A percentile compares a stretch with the other conserved stretches of the same genome.
These are phyloP conservation scores for Echria macrotheca DNA, from an alignment of 495 filamentous ascomycete species.

Conservation along the genomic window DNA sequence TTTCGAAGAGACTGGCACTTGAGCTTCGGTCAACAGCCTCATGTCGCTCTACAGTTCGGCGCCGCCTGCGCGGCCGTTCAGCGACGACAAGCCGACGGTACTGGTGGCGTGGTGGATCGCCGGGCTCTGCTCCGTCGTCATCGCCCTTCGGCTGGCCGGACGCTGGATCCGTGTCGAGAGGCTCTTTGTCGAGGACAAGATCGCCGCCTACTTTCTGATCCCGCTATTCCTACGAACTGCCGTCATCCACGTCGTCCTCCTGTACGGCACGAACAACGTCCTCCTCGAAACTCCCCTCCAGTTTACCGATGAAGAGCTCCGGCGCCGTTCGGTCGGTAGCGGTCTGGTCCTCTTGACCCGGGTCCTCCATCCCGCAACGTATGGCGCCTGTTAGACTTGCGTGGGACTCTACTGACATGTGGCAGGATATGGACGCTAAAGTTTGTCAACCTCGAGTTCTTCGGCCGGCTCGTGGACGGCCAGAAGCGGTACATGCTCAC, in stretches of 20 bases:
- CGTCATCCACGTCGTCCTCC: constrained; percentile 73
- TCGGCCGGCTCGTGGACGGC: constrained; percentile 74
- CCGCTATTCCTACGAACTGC: constrained; percentile 77
- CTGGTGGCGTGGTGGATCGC: constrained; percentile 94
- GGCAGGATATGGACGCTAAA: constrained; percentile 86
- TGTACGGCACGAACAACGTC: constrained; percentile 86
- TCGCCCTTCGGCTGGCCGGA: constrained; percentile 67
- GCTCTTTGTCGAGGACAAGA: constrained; percentile 80
- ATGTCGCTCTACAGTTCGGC: constrained; percentile 52
- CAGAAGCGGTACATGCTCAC: constrained; percentile 57
- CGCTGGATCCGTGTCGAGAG: constrained; percentile 74
- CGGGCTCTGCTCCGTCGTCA: constrained; percentile 68
- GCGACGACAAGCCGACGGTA: constrained; percentile 66
- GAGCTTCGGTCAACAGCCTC: constrained; percentile 5
- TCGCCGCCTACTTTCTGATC: constrained; percentile 71
- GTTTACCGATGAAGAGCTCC: constrained; percentile 40
- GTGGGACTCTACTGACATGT: no score
- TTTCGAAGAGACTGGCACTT: neutral
- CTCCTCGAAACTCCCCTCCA: constrained; percentile 19
- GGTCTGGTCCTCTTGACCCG: constrained; percentile 57
- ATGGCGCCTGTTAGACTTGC: no score
- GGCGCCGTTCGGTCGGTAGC: constrained; percentile 51
- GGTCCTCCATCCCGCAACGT: constrained; percentile 63
- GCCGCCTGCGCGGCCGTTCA: constrained; percentile 50
- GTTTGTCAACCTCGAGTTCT: constrained; percentile 80